Percentiles rank a stretch among this genome's conserved stretches.
Conservation (phyloP, 148 eudicot genomes). For the Rhododendron mucronatum region DNA sequence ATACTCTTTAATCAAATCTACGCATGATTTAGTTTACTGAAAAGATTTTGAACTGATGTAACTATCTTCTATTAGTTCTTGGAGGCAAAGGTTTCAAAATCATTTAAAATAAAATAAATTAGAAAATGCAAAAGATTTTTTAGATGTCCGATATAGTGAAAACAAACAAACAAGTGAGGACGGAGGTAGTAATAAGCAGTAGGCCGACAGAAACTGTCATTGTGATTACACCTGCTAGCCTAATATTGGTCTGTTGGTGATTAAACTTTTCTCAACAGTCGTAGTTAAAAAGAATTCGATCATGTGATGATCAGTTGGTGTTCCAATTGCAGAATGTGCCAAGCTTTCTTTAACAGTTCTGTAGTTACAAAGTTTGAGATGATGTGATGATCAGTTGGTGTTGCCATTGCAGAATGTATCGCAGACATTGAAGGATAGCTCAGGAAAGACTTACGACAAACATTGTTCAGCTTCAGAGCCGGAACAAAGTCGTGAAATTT, state of each 20-base stretch:
- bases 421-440: constrained; percentile 15
- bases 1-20: neutral
- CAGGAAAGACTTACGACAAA: constrained; percentile 17
- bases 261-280: neutral
- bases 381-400: neutral
- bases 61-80: neutral
- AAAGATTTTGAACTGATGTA: neutral
- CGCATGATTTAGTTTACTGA: neutral
- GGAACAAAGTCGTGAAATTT: constrained; percentile 14
- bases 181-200: neutral
- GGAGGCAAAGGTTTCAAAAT: neutral
- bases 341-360: neutral
- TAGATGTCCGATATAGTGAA: neutral
- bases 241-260: neutral
- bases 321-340: constrained; percentile 23
- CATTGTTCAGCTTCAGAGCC: constrained; percentile 15
- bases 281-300: neutral
- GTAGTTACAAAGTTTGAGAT: neutral
- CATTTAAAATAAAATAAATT: neutral
- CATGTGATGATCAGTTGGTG: neutral
- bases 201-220: neutral
- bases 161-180: neutral
- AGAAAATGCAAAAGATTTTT: neutral
- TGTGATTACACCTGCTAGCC: neutral
- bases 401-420: constrained; percentile 25